Conservation (phyloP, 2,329 filamentous ascomycete genomes). For the Lasiodiplodia hormozganensis region DNA sequence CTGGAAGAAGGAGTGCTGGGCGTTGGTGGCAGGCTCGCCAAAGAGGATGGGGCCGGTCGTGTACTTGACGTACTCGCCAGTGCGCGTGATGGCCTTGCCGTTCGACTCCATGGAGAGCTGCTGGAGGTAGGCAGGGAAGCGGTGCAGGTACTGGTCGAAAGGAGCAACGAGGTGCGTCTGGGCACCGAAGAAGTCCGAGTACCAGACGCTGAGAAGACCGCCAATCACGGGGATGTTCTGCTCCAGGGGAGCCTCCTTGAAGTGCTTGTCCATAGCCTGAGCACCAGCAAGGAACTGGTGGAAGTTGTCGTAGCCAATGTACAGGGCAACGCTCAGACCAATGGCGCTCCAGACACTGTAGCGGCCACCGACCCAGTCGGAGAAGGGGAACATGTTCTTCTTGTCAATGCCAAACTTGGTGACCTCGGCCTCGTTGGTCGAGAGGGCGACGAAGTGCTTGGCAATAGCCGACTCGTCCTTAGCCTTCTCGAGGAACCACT, state of each 20-base stretch:
- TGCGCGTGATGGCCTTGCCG: slow-evolving; percentile 94
- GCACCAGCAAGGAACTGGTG: slow-evolving; percentile 93
- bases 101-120: slow-evolving; percentile 99
- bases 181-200: slow-evolving; percentile 97
- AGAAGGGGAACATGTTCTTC: slow-evolving; percentile 99
- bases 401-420: slow-evolving; percentile 98
- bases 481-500: slow-evolving; percentile 89
- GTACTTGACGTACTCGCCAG: slow-evolving; percentile 90
- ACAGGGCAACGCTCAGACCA: slow-evolving; percentile 89
- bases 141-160: slow-evolving; percentile 98
- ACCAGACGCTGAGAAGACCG: slow-evolving; percentile 96
- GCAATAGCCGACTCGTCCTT: slow-evolving; percentile 80
- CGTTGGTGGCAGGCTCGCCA: slow-evolving; percentile 97
- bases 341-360: slow-evolving; percentile 99
- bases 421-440: slow-evolving; percentile 93
- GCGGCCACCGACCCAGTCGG: slow-evolving; percentile 96
- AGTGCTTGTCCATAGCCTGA: slow-evolving; percentile 98
- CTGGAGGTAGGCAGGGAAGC: slow-evolving; percentile 98
- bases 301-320: slow-evolving; percentile 98
- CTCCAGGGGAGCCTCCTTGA: slow-evolving; percentile 86
- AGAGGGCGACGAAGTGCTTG: slow-evolving; percentile 98
- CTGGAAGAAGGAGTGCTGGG: slow-evolving; percentile 99
- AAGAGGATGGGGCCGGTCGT: slow-evolving; percentile 96
- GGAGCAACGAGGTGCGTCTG: slow-evolving; percentile 97
- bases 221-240: slow-evolving; percentile 94